A percentile compares a stretch with the other conserved stretches of the same genome.
Evolutionary conservation across 1,284 basidiomycete species (phyloP).

Genomic region (Pseudozyma sp.): DNA sequence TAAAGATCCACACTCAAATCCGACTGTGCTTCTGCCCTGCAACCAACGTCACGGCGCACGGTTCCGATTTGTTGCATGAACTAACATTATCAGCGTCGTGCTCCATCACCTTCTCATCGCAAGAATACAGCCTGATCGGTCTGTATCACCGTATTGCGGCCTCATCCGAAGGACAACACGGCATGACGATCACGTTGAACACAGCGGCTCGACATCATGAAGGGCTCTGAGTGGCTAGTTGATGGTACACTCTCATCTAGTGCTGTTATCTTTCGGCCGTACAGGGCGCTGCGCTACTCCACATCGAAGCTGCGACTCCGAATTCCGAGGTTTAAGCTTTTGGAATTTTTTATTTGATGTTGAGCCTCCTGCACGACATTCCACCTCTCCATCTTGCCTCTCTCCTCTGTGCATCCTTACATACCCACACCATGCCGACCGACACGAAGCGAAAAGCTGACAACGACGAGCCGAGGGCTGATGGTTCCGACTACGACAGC

Average conservation of each 20-base stretch:
- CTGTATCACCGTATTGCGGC: too few species aligned
- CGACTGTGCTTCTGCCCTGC: not conserved
- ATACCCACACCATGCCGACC: constrained; percentile 16
- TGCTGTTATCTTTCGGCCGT: constrained; percentile 13
- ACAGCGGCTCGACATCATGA: too few species aligned
- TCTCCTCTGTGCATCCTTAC: not conserved
- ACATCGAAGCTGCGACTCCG: constrained; percentile 7
- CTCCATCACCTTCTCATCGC: too few species aligned
- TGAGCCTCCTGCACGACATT: constrained; percentile 4
- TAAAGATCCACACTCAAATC: not conserved
- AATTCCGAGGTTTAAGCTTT: constrained; percentile 12
- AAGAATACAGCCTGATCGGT: too few species aligned
- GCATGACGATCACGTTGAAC: too few species aligned
- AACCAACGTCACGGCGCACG: constrained; percentile 28
- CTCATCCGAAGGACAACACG: too few species aligned
- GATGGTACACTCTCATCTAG: not conserved
- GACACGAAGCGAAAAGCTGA: constrained; percentile 51
- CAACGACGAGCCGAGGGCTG: constrained; percentile 37
- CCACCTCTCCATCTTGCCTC: not conserved
- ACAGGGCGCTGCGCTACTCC: constrained; percentile 5
- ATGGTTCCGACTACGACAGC: constrained; percentile 48
- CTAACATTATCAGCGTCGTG: not conserved
- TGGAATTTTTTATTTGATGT: constrained; percentile 11
- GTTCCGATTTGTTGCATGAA: constrained; percentile 20
- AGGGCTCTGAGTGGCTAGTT: too few species aligned